These are phyloP conservation scores for Penicillium sp. DNA, from an alignment of 2,329 filamentous ascomycete genomes.

Conservation along the genomic window DNA sequence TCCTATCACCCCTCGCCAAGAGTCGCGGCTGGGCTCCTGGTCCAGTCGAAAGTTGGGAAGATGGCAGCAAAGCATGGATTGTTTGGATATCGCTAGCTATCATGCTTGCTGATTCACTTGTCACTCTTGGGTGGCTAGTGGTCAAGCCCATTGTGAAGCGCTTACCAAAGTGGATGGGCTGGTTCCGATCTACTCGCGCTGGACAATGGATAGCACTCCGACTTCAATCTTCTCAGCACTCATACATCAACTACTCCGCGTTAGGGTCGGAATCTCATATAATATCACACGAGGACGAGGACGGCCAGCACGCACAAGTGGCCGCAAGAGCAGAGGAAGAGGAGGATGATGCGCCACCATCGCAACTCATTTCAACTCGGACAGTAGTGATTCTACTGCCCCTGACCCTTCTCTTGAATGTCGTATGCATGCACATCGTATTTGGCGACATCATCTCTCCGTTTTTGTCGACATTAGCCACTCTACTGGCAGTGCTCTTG, in stretches of 20 bases:
- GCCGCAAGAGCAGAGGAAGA: slow-evolving; percentile 3
- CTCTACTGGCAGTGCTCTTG: slow-evolving; percentile 74
- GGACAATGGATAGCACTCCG: slow-evolving; percentile 29
- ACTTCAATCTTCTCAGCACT: slow-evolving; percentile 20
- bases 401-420: slow-evolving; percentile 74
- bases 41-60: slow-evolving; percentile 81
- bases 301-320: background rate
- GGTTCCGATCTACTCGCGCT: slow-evolving; percentile 30
- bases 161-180: slow-evolving; percentile 37
- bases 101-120: slow-evolving; percentile 90
- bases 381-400: slow-evolving; percentile 74
- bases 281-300: slow-evolving; percentile 5
- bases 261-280: slow-evolving; percentile 18
- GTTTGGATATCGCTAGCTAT: slow-evolving; percentile 95
- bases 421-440: slow-evolving; percentile 74
- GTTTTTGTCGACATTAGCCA: slow-evolving; percentile 71
- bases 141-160: slow-evolving; percentile 60
- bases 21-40: slow-evolving; percentile 84
- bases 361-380: slow-evolving; percentile 73
- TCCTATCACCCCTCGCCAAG: slow-evolving; percentile 88
- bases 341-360: slow-evolving; percentile 74
- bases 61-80: slow-evolving; percentile 96
- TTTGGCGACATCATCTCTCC: slow-evolving; percentile 82
- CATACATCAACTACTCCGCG: slow-evolving; percentile 34
- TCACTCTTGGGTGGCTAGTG: slow-evolving; percentile 79